These are phyloP conservation scores for Neurospora pannonica DNA, from an alignment of 495 filamentous ascomycete genomes.

Conservation along the genomic window DNA sequence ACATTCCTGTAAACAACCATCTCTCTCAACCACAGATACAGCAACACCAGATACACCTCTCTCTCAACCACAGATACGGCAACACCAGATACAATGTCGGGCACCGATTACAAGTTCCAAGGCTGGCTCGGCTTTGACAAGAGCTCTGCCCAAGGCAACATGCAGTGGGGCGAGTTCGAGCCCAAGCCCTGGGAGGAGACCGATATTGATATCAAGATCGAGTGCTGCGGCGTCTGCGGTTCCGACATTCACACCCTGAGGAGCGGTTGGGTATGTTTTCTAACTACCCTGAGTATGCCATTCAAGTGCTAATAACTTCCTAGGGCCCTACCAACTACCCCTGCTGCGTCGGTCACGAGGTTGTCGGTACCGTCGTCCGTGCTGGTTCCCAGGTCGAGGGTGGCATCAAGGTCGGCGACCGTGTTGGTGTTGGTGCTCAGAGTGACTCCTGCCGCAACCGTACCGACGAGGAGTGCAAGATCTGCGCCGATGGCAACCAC, in stretches of 20 bases:
- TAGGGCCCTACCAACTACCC: slow-evolving; percentile 58
- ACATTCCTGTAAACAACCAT: neutral
- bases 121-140: slow-evolving; percentile 70
- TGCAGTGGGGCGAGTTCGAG: slow-evolving; percentile 60
- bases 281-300: too few species aligned
- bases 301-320: too few species aligned
- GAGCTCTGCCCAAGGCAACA: slow-evolving; percentile 53
- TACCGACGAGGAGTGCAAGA: slow-evolving; percentile 51
- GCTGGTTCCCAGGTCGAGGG: slow-evolving; percentile 49
- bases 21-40: neutral
- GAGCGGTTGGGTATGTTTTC: slow-evolving; percentile 58
- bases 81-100: slow-evolving; percentile 10
- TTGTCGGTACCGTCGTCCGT: slow-evolving; percentile 65
- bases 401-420: slow-evolving; percentile 64
- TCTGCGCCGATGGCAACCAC: slow-evolving; percentile 53
- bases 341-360: slow-evolving; percentile 74
- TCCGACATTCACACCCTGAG: slow-evolving; percentile 67
- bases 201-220: slow-evolving; percentile 69
- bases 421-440: slow-evolving; percentile 82
- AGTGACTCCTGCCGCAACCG: slow-evolving; percentile 50
- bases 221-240: slow-evolving; percentile 81
- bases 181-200: slow-evolving; percentile 72
- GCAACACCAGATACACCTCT: neutral
- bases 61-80: neutral
- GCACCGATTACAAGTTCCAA: slow-evolving; percentile 46